A percentile compares a stretch with the other conserved stretches of the same genome.
These are phyloP conservation scores for Pulveroboletus sp. DNA, from an alignment of 768 basidiomycete species.

Conservation along the genomic window DNA sequence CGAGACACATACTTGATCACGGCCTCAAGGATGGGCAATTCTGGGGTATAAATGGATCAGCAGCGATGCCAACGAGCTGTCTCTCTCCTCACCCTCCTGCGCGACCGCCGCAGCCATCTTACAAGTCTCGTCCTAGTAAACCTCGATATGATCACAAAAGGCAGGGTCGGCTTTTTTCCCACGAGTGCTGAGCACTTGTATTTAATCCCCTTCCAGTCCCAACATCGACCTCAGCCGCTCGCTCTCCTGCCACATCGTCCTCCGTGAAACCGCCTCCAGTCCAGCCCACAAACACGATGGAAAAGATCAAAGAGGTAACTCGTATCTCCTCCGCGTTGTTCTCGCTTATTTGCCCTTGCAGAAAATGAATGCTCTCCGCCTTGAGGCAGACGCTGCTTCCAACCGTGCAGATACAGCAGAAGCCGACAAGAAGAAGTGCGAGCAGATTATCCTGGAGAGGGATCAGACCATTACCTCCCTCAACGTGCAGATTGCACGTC, in stretches of 20 bases:
- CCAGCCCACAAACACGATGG: conserved; percentile 32
- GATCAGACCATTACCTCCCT: conserved; percentile 87
- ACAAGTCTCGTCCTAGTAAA: not conserved
- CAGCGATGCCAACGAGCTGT: too few relatives aligned
- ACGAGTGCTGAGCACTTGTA: conserved; percentile 25
- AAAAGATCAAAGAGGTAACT: conserved; percentile 44
- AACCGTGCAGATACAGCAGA: conserved; percentile 86
- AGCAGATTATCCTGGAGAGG: conserved; percentile 69
- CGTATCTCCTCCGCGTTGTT: not conserved
- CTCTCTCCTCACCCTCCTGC: conserved; percentile 59
- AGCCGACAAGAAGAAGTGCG: conserved; percentile 69
- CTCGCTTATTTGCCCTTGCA: conserved; percentile 23
- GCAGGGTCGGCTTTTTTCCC: conserved; percentile 29
- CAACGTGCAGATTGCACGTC: conserved; percentile 57
- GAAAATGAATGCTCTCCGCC: conserved; percentile 75
- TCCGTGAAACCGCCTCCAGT: not conserved
- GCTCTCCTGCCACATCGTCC: conserved; percentile 2
- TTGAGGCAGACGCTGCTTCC: conserved; percentile 79
- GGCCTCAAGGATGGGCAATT: conserved; percentile 90
- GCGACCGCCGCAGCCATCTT: conserved; percentile 67
- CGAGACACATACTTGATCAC: conserved; percentile 70
- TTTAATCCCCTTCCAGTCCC: conserved; percentile 22
- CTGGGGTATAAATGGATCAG: conserved; percentile 39
- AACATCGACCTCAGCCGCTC: conserved; percentile 2
- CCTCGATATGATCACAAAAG: conserved; percentile 32